Percentiles rank a stretch among this genome's conserved stretches.
Conservation (phyloP, 2,329 filamentous ascomycete species). For the Leptographium procerum region DNA sequence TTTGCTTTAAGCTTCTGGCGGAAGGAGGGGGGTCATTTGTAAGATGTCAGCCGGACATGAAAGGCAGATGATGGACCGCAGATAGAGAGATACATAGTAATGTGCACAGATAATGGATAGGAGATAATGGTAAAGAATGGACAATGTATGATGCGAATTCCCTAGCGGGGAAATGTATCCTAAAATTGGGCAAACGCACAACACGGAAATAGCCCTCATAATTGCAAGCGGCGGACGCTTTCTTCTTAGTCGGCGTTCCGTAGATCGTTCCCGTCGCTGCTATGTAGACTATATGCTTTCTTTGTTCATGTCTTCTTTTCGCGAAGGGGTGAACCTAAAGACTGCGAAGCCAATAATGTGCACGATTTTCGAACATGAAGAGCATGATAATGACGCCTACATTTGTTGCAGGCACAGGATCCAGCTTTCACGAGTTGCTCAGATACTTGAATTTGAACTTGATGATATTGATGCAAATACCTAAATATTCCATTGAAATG, state of each 20-base stretch:
- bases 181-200: background rate
- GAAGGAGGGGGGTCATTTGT: background rate
- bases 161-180: background rate
- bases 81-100: no score
- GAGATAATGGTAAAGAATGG: background rate
- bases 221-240: background rate
- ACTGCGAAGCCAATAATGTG: background rate
- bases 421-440: background rate
- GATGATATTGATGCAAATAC: background rate
- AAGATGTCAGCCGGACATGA: no score
- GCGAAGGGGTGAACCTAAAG: background rate
- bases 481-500: background rate
- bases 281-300: background rate
- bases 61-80: no score
- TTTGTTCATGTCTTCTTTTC: background rate
- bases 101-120: no score
- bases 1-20: background rate
- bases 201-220: background rate
- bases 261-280: background rate
- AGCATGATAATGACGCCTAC: no score
- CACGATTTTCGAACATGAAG: background rate
- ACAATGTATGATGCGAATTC: background rate
- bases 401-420: no score
- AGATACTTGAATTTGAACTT: background rate
- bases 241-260: background rate